Percentiles rank a stretch among this genome's conserved stretches.
Conservation (phyloP, 805 yeast genomes). For the Cyberlindnera lachancei region DNA sequence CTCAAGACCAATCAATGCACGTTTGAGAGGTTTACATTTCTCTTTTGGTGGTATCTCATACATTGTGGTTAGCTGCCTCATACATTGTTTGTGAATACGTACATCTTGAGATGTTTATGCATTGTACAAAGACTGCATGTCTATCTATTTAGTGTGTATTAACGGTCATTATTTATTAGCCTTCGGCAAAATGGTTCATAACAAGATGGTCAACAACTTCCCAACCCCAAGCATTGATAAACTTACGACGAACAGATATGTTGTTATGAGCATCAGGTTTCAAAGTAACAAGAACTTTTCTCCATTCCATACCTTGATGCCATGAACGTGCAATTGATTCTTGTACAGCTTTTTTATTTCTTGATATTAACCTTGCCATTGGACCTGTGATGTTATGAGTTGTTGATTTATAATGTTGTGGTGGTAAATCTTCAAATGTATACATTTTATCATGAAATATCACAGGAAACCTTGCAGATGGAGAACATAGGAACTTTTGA, state of each 20-base stretch:
- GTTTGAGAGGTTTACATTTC: too few relatives aligned
- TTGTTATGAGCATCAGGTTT: conserved; percentile 95
- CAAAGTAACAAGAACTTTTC: conserved; percentile 80
- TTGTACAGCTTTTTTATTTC: conserved; percentile 21
- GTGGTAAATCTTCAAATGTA: conserved; percentile 57
- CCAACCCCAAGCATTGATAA: conserved; percentile 94
- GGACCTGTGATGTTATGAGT: not conserved
- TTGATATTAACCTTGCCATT: conserved; percentile 1
- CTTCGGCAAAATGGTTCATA: conserved; percentile 38
- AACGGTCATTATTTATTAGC: too few relatives aligned
- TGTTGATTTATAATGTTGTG: conserved; percentile 28
- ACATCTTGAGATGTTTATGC: too few relatives aligned
- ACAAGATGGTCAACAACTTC: conserved; percentile 81
- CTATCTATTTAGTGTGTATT: too few relatives aligned
- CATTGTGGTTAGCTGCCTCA: too few relatives aligned
- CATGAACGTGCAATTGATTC: conserved; percentile 85
- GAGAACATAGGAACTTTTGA: conserved; percentile 57
- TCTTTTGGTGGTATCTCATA: too few relatives aligned
- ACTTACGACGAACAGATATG: conserved; percentile 79
- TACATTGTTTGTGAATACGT: too few relatives aligned
- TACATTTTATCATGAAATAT: conserved; percentile 82
- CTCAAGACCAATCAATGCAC: too few relatives aligned
- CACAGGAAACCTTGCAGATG: conserved; percentile 51
- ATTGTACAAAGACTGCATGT: too few relatives aligned
- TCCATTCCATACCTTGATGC: conserved; percentile 81